These are phyloP conservation scores for Coprinellus micaceus DNA, from an alignment of 768 basidiomycete species.

Conservation along the genomic window DNA sequence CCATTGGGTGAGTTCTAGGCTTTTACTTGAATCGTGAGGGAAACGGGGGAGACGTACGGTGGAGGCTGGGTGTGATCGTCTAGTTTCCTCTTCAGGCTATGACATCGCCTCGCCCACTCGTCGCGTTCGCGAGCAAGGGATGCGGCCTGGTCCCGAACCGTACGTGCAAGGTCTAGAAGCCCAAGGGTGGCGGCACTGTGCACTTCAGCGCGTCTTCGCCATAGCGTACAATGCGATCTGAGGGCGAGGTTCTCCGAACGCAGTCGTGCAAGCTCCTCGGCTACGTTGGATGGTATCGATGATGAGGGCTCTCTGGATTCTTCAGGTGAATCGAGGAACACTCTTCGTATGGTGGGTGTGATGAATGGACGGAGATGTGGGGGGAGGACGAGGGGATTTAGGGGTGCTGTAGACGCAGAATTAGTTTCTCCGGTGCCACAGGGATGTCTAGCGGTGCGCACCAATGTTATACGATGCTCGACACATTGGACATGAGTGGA, in stretches of 20 bases:
- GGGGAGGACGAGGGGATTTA: conserved; percentile 49
- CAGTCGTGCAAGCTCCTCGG: conserved; percentile 37
- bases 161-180: conserved; percentile 40
- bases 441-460: conserved; percentile 28
- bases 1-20: too few relatives aligned
- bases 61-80: conserved; percentile 22
- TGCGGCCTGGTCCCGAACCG: conserved; percentile 38
- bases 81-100: conserved; percentile 26
- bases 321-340: conserved; percentile 42
- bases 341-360: conserved; percentile 52
- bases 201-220: conserved; percentile 47
- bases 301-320: conserved; percentile 2
- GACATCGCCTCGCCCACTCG: conserved; percentile 27
- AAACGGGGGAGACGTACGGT: not conserved
- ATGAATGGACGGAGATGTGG: conserved; percentile 56
- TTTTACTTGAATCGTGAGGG: too few relatives aligned
- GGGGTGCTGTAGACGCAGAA: conserved; percentile 32
- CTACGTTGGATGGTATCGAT: conserved; percentile 11
- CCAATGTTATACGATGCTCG: conserved; percentile 52
- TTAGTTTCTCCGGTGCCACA: not conserved
- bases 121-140: conserved; percentile 37
- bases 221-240: conserved; percentile 39
- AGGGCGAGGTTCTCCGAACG: conserved; percentile 42
- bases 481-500: conserved; percentile 58
- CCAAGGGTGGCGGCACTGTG: conserved; percentile 47